These are phyloP conservation scores for Aspergillus niger DNA, from an alignment of 2,329 filamentous ascomycete genomes.

Conservation along the genomic window DNA sequence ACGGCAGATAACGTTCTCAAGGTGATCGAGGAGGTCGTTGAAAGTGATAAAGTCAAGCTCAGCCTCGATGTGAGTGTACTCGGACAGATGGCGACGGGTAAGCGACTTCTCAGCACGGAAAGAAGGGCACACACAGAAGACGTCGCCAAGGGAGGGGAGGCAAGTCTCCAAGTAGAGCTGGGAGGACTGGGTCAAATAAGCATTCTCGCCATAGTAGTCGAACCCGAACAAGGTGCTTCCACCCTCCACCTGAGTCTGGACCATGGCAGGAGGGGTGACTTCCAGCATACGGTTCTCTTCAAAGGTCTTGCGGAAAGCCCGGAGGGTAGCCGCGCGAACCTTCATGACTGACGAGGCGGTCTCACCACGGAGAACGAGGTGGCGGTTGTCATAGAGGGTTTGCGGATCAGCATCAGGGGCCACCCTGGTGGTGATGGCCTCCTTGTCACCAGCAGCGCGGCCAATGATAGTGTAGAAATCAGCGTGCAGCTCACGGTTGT, in stretches of 20 bases:
- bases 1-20: constrained; percentile 84
- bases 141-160: constrained; percentile 84
- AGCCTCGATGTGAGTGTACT: constrained; percentile 96
- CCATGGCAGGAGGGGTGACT: constrained; percentile 85
- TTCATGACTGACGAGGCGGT: constrained; percentile 83
- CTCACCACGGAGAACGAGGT: constrained; percentile 83
- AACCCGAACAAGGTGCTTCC: constrained; percentile 89
- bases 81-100: constrained; percentile 88
- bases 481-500: constrained; percentile 83
- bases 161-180: constrained; percentile 97
- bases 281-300: constrained; percentile 76
- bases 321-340: constrained; percentile 77
- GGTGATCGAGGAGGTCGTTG: constrained; percentile 79
- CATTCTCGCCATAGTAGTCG: constrained; percentile 83
- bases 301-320: constrained; percentile 77
- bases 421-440: constrained; percentile 85
- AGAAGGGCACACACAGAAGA: constrained; percentile 97
- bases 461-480: constrained; percentile 84
- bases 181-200: constrained; percentile 94
- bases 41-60: constrained; percentile 97
- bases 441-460: constrained; percentile 79
- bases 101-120: constrained; percentile 97
- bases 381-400: constrained; percentile 76
- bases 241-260: constrained; percentile 93
- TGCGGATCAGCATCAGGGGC: constrained; percentile 69